Base-by-base conservation (phyloP, 306 rosid genomes). In the Astragalus glycyphyllos region DNA sequence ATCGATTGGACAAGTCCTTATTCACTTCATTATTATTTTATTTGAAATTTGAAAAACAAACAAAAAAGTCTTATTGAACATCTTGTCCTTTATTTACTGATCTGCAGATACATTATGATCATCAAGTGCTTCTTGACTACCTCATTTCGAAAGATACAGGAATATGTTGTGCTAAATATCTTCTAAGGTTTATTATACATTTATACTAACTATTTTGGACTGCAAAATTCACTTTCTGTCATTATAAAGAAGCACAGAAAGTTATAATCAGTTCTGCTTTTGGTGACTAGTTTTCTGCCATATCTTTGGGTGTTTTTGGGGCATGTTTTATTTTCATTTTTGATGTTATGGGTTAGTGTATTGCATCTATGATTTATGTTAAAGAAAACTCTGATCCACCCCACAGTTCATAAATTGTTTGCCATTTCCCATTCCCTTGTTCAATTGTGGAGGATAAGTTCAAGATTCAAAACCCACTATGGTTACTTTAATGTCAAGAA, bases 91-190 rank as follows among this genome's bases (percentile, higher is more conserved):
- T 56, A 69, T 67, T 75, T 53, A 50, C 37, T 40, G 53, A 50
- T 77, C 73, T 80, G 82, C 94, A 93, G 98, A 85, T 93, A 84
- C 90, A 82, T 81, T 93, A 93, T 77, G 98, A 93, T 73, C 98
- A 90, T 68, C 90, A 85, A 74, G 89, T 93, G 83, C 94, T 93
- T 73, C 87, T 93, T 75, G 97, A 90, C 78, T 93, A 90, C 78
- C 98, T 90, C 78, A 88, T 93, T 69, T 88, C 97, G 3, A 93
- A 88, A 77, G 94, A 93, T 84, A 81, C 90, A 8, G 97, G 98
- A 83, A 84, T 80, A 58, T 82, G 81, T 70, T 93, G 96, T 74
- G 92, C 84, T 71, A 92, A 93, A 75, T 90, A 93, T 86, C 86
- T 93, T 61, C 63, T 93, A 65, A 87, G 97, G 97, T 90, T 68